phyloP scores from a whole-genome alignment of 441 rosid genomes.

The Populus hybrid region DNA sequence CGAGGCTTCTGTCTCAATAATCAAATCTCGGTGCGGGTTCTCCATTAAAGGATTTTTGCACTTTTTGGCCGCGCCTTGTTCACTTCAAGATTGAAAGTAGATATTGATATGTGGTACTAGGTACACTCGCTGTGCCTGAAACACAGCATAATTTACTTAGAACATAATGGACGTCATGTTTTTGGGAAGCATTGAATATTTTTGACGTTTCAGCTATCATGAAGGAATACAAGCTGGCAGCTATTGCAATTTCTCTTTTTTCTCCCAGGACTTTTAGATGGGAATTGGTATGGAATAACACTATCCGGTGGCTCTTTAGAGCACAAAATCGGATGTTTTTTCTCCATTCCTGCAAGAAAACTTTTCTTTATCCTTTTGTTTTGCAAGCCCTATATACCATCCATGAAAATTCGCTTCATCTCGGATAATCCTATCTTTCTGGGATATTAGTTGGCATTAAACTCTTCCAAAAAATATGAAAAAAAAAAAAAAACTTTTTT shows the following conservation, averaged over 20 bases:
- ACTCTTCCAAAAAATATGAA: neutral
- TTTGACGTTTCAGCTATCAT: neutral
- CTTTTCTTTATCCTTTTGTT: neutral
- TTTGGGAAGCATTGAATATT: neutral
- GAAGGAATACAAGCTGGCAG: neutral
- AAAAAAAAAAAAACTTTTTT: neutral
- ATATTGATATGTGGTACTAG: neutral
- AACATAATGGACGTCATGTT: neutral
- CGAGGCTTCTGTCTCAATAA: conserved; percentile 59
- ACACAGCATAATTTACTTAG: neutral
- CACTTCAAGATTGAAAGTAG: neutral
- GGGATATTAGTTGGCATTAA: neutral
- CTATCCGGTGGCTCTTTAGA: neutral
- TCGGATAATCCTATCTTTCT: neutral
- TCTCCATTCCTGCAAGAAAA: neutral
- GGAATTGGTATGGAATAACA: neutral
- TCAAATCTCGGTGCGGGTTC: conserved; percentile 63
- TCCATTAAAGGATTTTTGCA: conserved; percentile 38
- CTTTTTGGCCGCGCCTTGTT: neutral
- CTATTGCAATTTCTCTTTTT: neutral
- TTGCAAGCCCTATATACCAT: neutral
- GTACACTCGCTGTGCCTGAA: neutral
- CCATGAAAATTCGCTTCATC: neutral
- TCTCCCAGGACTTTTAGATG: neutral
- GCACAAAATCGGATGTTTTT: neutral